Conservation (phyloP, 2,329 filamentous ascomycete species). For the Colletotrichum lini region DNA sequence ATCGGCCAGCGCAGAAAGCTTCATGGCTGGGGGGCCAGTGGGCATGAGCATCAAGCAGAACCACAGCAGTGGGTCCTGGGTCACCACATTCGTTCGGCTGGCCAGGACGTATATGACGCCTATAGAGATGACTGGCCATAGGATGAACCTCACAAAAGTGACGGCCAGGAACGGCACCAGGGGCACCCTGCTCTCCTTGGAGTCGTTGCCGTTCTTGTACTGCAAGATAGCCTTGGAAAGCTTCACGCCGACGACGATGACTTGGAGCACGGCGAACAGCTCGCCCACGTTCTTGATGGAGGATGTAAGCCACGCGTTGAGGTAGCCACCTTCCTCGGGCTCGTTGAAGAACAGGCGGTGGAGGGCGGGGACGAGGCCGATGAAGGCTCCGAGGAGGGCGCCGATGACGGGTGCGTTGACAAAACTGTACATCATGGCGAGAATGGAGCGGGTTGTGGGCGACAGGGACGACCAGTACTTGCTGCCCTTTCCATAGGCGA, state of each 20-base stretch:
- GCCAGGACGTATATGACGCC: constrained; percentile 68
- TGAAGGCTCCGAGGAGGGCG: constrained; percentile 68
- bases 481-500: constrained; percentile 20
- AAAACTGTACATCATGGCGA: constrained; percentile 61
- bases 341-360: constrained; percentile 74
- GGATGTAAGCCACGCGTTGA: constrained; percentile 76
- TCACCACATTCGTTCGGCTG: constrained; percentile 64
- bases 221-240: constrained; percentile 66
- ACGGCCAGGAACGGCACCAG: constrained; percentile 66
- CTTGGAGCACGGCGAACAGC: constrained; percentile 75
- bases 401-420: constrained; percentile 75
- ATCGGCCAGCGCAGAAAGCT: constrained; percentile 61
- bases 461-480: constrained; percentile 33
- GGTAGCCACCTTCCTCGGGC: constrained; percentile 71
- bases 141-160: constrained; percentile 68
- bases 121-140: constrained; percentile 70
- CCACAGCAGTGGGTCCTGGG: constrained; percentile 75
- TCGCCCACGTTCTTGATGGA: constrained; percentile 73
- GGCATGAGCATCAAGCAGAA: constrained; percentile 69
- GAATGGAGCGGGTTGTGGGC: constrained; percentile 48
- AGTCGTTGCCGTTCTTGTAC: constrained; percentile 50
- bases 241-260: constrained; percentile 77
- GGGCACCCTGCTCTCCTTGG: constrained; percentile 49
- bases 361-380: constrained; percentile 72
- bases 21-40: constrained; percentile 62